These are phyloP conservation scores for Pulveroboletus ravenelii DNA, from an alignment of 768 basidiomycete genomes.

Conservation along the genomic window DNA sequence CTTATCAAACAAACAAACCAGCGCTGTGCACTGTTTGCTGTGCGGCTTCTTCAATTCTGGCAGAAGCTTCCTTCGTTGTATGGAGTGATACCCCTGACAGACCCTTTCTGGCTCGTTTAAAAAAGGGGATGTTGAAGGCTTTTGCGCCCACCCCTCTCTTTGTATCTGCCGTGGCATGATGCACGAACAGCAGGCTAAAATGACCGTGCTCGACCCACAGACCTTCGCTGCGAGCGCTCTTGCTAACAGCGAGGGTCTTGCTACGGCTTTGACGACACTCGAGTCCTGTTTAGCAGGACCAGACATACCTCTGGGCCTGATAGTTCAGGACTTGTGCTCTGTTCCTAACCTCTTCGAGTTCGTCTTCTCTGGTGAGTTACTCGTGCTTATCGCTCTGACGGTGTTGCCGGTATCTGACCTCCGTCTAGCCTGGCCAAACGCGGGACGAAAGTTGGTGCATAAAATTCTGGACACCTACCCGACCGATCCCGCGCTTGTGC, in stretches of 20 bases:
- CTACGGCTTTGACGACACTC: constrained; percentile 12
- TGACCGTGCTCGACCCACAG: constrained; percentile 13
- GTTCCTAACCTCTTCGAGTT: constrained; percentile 26
- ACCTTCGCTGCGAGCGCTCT: constrained; percentile 17
- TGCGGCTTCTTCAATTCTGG: neutral
- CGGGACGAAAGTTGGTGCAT: constrained; percentile 7
- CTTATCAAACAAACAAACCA: neutral
- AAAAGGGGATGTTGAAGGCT: neutral
- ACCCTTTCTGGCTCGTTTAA: neutral
- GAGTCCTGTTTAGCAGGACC: constrained; percentile 25
- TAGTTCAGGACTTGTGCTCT: constrained; percentile 27
- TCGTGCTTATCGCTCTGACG: neutral
- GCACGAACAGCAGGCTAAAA: neutral
- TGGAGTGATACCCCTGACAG: neutral
- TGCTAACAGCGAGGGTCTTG: constrained; percentile 16
- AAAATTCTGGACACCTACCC: constrained; percentile 36
- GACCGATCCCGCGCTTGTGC: constrained; percentile 15
- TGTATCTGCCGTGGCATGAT: neutral
- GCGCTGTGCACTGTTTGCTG: neutral
- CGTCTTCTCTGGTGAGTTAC: constrained; percentile 25
- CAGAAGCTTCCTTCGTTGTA: constrained; percentile 2
- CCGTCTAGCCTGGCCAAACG: constrained; percentile 12
- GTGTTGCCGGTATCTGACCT: neutral
- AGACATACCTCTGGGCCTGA: constrained; percentile 17
- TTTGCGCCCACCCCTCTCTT: neutral